Evolutionary conservation across 495 filamentous ascomycete species (phyloP), one percentile per base, ranked within the genome.

Genomic region (Aspergillus sclerotioniger): DNA sequence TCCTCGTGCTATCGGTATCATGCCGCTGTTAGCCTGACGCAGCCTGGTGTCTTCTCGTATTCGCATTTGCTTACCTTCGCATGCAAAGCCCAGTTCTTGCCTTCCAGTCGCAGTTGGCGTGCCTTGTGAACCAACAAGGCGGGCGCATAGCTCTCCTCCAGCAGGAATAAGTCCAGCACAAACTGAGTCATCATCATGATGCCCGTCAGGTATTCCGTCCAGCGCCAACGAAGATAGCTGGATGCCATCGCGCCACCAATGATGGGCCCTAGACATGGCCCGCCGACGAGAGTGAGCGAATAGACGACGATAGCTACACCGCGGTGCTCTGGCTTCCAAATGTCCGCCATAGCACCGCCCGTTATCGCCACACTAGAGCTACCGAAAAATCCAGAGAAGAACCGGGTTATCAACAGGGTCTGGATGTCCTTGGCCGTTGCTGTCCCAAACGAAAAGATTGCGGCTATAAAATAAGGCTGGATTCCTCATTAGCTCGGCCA

Each of bases 371-470:
- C 71, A 0, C 83, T 81, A 1, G 80, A 80, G 8, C 72, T 75
- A 8, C 75, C 76, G 60, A 84, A 84, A 35, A 85, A 70, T 0
- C 78, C 83, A 8, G 73, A 71, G 60, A 83, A 85, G 71, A 86
- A 86, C 6, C 83, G 63, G n/a, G 79, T 82, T 33, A 84, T 62
- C 64, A 86, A 72, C 19, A 86, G 52, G 0, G 82, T 80, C 67
- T 85, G 81, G 25, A 84, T 73, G 52, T 84, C 80, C 62, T 83
- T 82, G 3, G 76, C 71, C 0, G 74, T 69, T 1, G 77, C 82
- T n/a, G 70, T 78, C 0, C 61, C 82, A 61, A 86, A 81, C 33
- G 63, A 55, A 44, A 60, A 55, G 32, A 60, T 51, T n/a, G 37
- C 37, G 37, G 37, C 52, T 28, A 44, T 28, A 20, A 54, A 28